Evolutionary conservation across 306 rosid species (phyloP).

Genomic region (Prunus mongolica): DNA sequence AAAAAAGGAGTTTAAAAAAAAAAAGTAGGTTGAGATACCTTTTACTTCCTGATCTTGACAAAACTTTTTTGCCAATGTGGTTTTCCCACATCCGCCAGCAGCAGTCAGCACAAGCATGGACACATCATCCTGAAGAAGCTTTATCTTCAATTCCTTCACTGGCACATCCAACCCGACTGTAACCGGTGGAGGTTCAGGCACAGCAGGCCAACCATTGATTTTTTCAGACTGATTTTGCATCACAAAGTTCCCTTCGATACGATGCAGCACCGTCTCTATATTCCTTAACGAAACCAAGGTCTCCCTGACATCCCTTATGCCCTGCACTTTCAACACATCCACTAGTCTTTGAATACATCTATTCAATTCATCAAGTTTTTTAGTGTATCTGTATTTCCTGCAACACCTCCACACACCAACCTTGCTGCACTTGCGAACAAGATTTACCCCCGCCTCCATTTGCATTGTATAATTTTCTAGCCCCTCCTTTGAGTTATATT

Average conservation of each 20-base stretch:
- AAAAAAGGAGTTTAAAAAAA: neutral
- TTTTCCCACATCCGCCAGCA: constrained; percentile 52
- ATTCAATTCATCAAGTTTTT: neutral
- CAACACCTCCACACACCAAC: neutral
- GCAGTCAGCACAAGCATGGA: constrained; percentile 43
- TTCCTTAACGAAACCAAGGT: neutral
- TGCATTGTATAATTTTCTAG: neutral
- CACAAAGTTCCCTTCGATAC: constrained; percentile 1
- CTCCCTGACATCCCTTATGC: neutral
- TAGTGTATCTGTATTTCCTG: neutral
- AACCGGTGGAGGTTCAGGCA: constrained; percentile 32
- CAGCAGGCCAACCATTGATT: constrained; percentile 16
- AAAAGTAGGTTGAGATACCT: constrained; percentile 25
- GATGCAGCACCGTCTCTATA: neutral
- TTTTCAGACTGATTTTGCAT: neutral
- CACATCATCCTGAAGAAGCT: constrained; percentile 20
- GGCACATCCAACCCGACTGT: constrained; percentile 51
- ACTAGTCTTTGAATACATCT: neutral
- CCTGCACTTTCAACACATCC: neutral
- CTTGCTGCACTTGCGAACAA: neutral
- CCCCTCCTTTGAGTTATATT: neutral
- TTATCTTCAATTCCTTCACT: constrained; percentile 42
- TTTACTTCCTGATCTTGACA: constrained; percentile 44
- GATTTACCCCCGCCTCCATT: neutral
- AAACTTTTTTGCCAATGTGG: constrained; percentile 40